These are phyloP conservation scores for Lenwebbia sp. DNA, from an alignment of 345 rosid species.

Conservation along the genomic window DNA sequence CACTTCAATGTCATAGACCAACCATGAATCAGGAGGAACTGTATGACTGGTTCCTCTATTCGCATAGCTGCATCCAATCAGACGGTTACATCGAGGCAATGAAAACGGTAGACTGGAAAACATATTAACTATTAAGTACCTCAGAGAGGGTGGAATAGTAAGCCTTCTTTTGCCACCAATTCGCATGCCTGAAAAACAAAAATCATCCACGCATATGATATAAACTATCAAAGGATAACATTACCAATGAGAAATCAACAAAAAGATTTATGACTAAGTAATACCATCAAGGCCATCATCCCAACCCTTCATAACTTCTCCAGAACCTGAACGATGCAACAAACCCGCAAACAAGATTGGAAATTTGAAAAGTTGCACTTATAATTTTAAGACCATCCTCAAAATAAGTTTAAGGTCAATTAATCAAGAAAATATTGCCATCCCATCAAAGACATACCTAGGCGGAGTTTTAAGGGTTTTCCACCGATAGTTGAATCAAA, in stretches of 20 bases:
- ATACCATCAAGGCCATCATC: conserved; percentile 57
- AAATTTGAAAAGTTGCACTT: background rate
- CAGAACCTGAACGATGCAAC: conserved; percentile 20
- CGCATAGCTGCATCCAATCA: background rate
- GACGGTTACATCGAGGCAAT: background rate
- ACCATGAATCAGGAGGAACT: conserved; percentile 59
- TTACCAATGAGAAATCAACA: background rate
- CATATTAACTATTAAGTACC: conserved; percentile 17
- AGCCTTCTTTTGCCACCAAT: conserved; percentile 69
- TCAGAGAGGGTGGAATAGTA: conserved; percentile 60
- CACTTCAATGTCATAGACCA: conserved; percentile 54
- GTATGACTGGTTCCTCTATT: conserved; percentile 2
- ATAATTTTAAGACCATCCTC: background rate
- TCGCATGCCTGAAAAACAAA: conserved; percentile 41
- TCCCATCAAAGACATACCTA: conserved; percentile 22
- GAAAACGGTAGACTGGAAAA: background rate
- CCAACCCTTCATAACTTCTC: conserved; percentile 30
- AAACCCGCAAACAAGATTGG: background rate
- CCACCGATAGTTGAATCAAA: conserved; percentile 31
- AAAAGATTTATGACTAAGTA: background rate
- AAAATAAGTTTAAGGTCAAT: background rate
- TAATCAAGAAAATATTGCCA: background rate
- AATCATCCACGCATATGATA: background rate
- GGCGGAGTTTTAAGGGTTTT: conserved; percentile 26
- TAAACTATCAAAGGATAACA: background rate